These are phyloP conservation scores for Cotoneaster glaucophyllus DNA, from an alignment of 306 rosid genomes.

Conservation along the genomic window DNA sequence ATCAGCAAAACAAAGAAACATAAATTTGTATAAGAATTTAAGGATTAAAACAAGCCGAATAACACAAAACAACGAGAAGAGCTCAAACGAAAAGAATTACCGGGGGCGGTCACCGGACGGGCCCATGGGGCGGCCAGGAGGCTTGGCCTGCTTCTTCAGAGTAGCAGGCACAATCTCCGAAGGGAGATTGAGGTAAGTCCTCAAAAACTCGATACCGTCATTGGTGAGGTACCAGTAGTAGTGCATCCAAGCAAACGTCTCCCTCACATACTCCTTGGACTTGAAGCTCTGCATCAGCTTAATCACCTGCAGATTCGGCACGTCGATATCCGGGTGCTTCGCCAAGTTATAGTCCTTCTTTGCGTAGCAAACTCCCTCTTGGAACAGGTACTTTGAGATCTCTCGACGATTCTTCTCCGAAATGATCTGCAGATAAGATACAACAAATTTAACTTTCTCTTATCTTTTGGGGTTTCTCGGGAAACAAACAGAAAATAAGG, in stretches of 20 bases:
- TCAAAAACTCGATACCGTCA: slow-evolving; percentile 81
- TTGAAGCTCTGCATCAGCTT: slow-evolving; percentile 98
- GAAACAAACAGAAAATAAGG: not conserved
- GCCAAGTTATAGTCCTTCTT: slow-evolving; percentile 76
- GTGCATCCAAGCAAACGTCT: slow-evolving; percentile 96
- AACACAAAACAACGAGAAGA: not conserved
- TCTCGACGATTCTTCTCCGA: slow-evolving; percentile 49
- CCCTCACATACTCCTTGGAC: slow-evolving; percentile 82
- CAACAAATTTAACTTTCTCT: not conserved
- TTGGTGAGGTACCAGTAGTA: slow-evolving; percentile 91
- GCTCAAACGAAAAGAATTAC: slow-evolving; percentile 9
- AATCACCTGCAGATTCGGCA: slow-evolving; percentile 85
- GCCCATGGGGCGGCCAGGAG: slow-evolving; percentile 62
- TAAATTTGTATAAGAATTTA: not conserved
- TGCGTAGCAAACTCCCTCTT: slow-evolving; percentile 59
- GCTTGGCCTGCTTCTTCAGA: slow-evolving; percentile 74
- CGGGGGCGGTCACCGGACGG: slow-evolving; percentile 88
- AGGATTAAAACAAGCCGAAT: not conserved
- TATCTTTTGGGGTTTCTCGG: not conserved
- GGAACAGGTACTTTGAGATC: slow-evolving; percentile 57
- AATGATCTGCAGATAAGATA: slow-evolving; percentile 27
- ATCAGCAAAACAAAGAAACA: not conserved
- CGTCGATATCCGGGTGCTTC: slow-evolving; percentile 86
- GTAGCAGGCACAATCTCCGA: slow-evolving; percentile 91
- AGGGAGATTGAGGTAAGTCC: slow-evolving; percentile 85